A percentile compares a stretch with the other conserved stretches of the same genome.
These are phyloP conservation scores for Nitzschia sp. DNA, from an alignment of 108 stramenopile genomes.

Conservation along the genomic window DNA sequence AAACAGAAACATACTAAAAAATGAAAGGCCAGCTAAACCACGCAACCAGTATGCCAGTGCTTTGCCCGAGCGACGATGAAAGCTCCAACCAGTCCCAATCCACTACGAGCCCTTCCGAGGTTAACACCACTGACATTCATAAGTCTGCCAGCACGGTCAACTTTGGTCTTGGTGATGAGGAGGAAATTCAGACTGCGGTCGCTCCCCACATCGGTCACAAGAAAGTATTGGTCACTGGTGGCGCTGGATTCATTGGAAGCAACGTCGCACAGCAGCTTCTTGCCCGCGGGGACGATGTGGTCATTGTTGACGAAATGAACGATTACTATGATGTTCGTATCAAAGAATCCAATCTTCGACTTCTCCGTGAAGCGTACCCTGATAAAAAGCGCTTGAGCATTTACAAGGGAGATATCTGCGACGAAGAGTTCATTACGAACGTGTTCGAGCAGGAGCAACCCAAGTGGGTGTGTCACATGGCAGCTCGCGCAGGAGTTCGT, in stretches of 20 bases:
- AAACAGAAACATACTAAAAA: slow-evolving; percentile 4
- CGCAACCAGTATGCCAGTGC: slow-evolving; percentile 36
- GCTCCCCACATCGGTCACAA: slow-evolving; percentile 78
- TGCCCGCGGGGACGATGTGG: slow-evolving; percentile 91
- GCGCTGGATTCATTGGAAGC: slow-evolving; percentile 96
- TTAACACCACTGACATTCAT: not conserved
- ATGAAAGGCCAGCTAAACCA: slow-evolving; percentile 30
- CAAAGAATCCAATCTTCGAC: slow-evolving; percentile 87
- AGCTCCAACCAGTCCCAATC: slow-evolving; percentile 25
- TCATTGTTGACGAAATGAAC: slow-evolving; percentile 98
- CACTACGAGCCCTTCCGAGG: slow-evolving; percentile 1
- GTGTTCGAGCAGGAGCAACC: slow-evolving; percentile 80
- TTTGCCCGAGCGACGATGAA: slow-evolving; percentile 34
- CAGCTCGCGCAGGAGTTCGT: slow-evolving; percentile 92
- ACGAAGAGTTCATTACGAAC: slow-evolving; percentile 76
- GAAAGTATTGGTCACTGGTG: slow-evolving; percentile 97
- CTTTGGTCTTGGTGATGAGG: not conserved
- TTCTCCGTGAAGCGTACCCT: slow-evolving; percentile 49
- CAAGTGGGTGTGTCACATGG: slow-evolving; percentile 96
- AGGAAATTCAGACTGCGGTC: slow-evolving; percentile 31
- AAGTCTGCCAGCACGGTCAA: slow-evolving; percentile 24
- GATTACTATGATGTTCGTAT: slow-evolving; percentile 95
- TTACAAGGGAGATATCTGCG: slow-evolving; percentile 93
- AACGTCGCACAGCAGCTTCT: slow-evolving; percentile 83
- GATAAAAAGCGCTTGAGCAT: slow-evolving; percentile 50